Evolutionary conservation across 2,329 filamentous ascomycete genomes (phyloP), one percentile per base, ranked within the genome.

Genomic region (Neophaeococcomyces aloes): DNA sequence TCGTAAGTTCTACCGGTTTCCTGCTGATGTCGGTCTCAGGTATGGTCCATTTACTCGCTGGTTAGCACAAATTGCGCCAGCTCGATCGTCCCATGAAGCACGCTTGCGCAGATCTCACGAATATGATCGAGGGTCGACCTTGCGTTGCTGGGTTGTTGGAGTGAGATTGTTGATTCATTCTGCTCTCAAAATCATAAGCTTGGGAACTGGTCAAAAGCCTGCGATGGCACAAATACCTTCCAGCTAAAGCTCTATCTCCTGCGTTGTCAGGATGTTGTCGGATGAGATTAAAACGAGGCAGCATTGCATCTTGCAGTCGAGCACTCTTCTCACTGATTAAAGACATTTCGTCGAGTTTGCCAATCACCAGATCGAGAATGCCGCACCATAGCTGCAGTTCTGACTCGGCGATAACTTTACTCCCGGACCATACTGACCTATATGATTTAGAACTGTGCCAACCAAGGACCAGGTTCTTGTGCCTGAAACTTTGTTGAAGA

Each of bases 401-500:
- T 87, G 64, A 79, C 79, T 79, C 79, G 82, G 83, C 83, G 83
- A 68, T 78, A 80, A 74, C 74, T 70, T 69, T 72, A 64, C 72
- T 75, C 72, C 67, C 74, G 78, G 80, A 85, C 82, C 85, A 79
- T 86, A 83, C 81, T 86, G 68, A 79, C 68, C 61, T 66, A 45
- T 47, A 50, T 49, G 23, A 43, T 47, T 51, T 44, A 94, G 87
- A 74, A 81, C 80, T 72, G 85, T 94, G 65, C 86, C 91, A 59
- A 94, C 87, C 70, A 74, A 88, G 71, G 86, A 95, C 70, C 84
- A 96, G 70, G 81, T 98, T 69, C 78, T 96, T 69, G 86, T 96
- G 67, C 91, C 91, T 60, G 91, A 98, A 86, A 98, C 91, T 62
- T 86, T 98, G 65, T 81, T 98, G 71, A 98, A 98, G 85, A 98